Conservation (phyloP, 225 moss, liverwort and hornwort genomes). For the Asterella californica region DNA sequence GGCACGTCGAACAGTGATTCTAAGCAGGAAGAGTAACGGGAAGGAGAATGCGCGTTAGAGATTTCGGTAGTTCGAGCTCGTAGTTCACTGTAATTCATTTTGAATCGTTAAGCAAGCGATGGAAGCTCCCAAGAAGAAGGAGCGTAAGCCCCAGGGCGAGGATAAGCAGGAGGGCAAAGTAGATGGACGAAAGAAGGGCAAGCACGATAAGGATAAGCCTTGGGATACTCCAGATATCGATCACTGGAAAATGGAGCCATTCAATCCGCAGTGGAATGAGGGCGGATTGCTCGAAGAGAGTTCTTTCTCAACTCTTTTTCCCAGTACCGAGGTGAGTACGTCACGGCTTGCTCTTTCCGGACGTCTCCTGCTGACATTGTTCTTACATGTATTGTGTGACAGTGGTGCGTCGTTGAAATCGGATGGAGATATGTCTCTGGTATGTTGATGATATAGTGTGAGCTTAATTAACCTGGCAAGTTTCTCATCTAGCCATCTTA, state of each 20-base stretch:
- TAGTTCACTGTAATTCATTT: not conserved
- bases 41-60: too few species aligned
- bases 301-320: constrained; percentile 93
- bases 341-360: not conserved
- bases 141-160: not conserved
- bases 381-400: not conserved
- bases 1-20: too few species aligned
- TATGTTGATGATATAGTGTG: constrained; percentile 26
- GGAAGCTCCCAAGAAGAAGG: constrained; percentile 19
- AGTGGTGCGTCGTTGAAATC: too few species aligned
- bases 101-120: constrained; percentile 6
- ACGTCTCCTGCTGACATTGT: not conserved
- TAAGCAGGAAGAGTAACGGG: too few species aligned
- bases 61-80: not conserved
- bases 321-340: constrained; percentile 69
- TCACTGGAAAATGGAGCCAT: constrained; percentile 87
- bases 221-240: constrained; percentile 90
- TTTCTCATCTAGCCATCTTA: not conserved
- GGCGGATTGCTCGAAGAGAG: constrained; percentile 91
- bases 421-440: too few species aligned
- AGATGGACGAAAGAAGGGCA: constrained; percentile 68
- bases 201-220: constrained; percentile 87
- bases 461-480: constrained; percentile 82
- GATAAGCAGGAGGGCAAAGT: constrained; percentile 26
- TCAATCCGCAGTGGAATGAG: constrained; percentile 69